A percentile compares a stretch with the other conserved stretches of the same genome.
Conservation (phyloP, 2,329 filamentous ascomycete species). For the Beauveria caledonica region DNA sequence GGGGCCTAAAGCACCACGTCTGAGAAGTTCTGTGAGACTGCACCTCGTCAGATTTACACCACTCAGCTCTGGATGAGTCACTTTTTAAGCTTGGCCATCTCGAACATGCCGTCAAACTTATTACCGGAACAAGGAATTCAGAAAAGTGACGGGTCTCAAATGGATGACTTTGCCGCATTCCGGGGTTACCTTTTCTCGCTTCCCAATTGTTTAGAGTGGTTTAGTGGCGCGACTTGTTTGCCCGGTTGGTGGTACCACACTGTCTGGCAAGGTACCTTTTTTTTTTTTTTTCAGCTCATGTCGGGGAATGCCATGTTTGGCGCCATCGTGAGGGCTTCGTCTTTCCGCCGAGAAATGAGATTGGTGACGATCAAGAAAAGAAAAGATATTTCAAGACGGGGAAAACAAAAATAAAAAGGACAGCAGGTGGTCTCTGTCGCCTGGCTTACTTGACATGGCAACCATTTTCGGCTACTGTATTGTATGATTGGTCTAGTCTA, state of each 20-base stretch:
- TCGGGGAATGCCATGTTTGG: neutral
- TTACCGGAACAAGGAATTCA: neutral
- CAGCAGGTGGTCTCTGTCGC: neutral
- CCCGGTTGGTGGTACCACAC: neutral
- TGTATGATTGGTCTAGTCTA: neutral
- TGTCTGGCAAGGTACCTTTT: neutral
- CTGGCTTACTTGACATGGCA: neutral
- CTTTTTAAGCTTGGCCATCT: too few relatives aligned
- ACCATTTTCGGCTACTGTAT: neutral
- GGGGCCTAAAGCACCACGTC: too few relatives aligned
- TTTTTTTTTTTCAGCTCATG: conserved; percentile 6
- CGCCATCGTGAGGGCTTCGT: neutral
- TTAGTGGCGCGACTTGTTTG: neutral
- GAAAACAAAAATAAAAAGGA: neutral
- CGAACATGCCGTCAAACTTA: neutral
- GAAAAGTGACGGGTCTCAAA: neutral
- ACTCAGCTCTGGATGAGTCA: too few relatives aligned
- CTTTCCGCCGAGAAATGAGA: neutral
- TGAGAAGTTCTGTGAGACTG: too few relatives aligned
- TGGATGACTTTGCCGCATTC: neutral
- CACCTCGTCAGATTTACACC: too few relatives aligned
- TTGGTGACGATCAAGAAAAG: neutral
- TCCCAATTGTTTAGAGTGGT: neutral
- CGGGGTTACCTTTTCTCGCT: neutral
- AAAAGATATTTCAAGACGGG: neutral